Evolutionary conservation across 805 yeast genomes (phyloP).

Genomic region (Yarrowia sp.): DNA sequence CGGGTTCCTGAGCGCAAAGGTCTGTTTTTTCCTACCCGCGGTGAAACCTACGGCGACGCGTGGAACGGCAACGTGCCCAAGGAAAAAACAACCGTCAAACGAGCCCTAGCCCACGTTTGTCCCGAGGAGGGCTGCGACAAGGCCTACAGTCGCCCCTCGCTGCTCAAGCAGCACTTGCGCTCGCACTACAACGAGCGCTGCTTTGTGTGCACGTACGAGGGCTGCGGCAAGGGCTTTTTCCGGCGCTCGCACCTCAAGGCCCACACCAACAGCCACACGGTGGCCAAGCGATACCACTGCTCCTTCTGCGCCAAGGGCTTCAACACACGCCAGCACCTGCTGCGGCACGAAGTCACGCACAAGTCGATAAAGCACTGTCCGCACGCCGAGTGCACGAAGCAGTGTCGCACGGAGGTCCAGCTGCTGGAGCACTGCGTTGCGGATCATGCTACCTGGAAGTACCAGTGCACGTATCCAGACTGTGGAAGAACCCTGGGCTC

Average conservation of each 20-base stretch:
- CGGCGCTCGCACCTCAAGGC: conserved; percentile 78
- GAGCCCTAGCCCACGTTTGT: conserved; percentile 49
- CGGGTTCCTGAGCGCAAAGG: conserved; percentile 15
- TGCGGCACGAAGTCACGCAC: conserved; percentile 81
- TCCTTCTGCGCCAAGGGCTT: conserved; percentile 78
- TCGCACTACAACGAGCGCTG: conserved; percentile 79
- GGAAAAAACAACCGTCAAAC: conserved; percentile 29
- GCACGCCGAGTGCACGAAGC: not conserved
- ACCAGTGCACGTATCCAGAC: not conserved
- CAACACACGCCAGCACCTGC: conserved; percentile 73
- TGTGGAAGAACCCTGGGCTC: not conserved
- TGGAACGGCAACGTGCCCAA: conserved; percentile 19
- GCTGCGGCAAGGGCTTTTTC: conserved; percentile 64
- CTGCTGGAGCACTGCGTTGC: not conserved
- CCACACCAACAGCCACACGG: conserved; percentile 65
- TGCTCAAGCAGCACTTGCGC: conserved; percentile 76
- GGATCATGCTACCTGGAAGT: not conserved
- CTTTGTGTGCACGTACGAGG: conserved; percentile 53
- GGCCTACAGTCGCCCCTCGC: conserved; percentile 75
- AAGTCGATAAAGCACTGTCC: conserved; percentile 42
- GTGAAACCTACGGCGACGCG: conserved; percentile 2
- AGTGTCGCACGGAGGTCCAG: conserved; percentile 9
- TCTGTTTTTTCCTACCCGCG: conserved; percentile 3
- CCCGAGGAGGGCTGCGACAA: conserved; percentile 65
- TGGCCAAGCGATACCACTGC: conserved; percentile 70